Base-by-base conservation (phyloP, 345 rosid species). In the Sonneratia caseolaris region DNA sequence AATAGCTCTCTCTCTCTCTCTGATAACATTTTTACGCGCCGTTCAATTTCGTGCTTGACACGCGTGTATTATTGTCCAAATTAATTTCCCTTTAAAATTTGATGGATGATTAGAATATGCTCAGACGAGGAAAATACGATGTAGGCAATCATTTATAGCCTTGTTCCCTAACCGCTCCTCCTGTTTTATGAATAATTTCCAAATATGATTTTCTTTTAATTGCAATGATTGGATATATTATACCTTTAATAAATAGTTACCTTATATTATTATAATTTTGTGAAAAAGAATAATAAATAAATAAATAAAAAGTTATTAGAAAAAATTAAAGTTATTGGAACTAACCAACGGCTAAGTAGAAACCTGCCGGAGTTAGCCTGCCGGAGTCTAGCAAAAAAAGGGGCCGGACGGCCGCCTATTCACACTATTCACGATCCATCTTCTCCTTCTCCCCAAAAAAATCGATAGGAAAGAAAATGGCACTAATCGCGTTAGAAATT, bases 361-460 rank as follows among this genome's bases (percentile, higher is more conserved):
- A 3, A 59, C 64, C 64, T 4, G 4, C 64, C 64, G 64, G 35
- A 0, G 3, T 22, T n/a, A n/a, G n/a, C 64, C 64, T 4, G 4
- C 64, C 64, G 64, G 35, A 0, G 3, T 22, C 22, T 12, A 24
- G 22, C 64, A 36, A 11, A 59, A 59, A 57, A 59, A 59, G 13
- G 64, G 43, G 64, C 64, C 64, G 64, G 24, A 11, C 32, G 64
- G 64, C 64, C 64, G 35, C 64, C 64, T 59, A 59, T n/a, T 24
- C 36, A 7, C 12, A 24, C 11, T 5, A 59, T 59, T 59, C 13
- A 7, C 12, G 36, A 7, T 22, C 64, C 22, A 22, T 11, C 36
- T 59, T 22, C 36, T 59, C 11, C 11, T 24, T 36, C 64, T n/a
- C 35, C 35, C 36, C 51, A 71, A 73, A 47, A 48, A 55, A 77